Percentiles rank a stretch among this genome's conserved stretches.
Conservation (phyloP, 345 rosid species). For the Citrus cavaleriei region DNA sequence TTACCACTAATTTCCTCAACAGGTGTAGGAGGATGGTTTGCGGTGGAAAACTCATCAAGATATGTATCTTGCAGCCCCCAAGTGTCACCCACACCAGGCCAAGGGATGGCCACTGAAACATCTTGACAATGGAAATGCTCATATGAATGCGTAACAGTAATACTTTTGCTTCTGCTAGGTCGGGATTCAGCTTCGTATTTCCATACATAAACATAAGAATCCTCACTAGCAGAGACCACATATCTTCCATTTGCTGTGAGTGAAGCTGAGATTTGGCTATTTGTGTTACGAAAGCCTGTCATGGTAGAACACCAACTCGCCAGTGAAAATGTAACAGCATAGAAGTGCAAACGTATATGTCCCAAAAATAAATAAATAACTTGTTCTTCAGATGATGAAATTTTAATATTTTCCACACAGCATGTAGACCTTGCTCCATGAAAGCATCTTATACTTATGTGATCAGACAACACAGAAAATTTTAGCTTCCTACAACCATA, state of each 20-base stretch:
- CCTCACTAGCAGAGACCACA: constrained; percentile 91
- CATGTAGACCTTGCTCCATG: background rate
- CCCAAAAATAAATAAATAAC: background rate
- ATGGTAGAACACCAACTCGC: constrained; percentile 16
- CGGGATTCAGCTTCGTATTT: constrained; percentile 81
- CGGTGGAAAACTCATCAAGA: constrained; percentile 53
- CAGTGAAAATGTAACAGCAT: constrained; percentile 5
- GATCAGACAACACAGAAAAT: background rate
- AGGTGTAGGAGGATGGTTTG: constrained; percentile 82
- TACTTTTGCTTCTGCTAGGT: constrained; percentile 66
- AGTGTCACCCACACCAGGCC: constrained; percentile 73
- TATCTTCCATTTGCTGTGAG: constrained; percentile 79
- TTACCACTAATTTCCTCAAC: constrained; percentile 48
- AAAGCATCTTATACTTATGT: background rate
- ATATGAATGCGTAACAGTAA: constrained; percentile 57
- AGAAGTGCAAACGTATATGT: background rate
- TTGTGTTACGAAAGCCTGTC: constrained; percentile 87
- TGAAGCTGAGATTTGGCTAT: constrained; percentile 86
- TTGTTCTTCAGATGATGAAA: background rate
- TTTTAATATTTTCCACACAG: background rate
- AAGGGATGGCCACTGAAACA: constrained; percentile 78
- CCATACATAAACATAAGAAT: constrained; percentile 92
- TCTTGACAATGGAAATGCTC: constrained; percentile 94
- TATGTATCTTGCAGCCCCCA: constrained; percentile 42
- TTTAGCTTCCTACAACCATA: background rate